phyloP scores from a whole-genome alignment of 768 basidiomycete species.

The Termitomyces sp. region DNA sequence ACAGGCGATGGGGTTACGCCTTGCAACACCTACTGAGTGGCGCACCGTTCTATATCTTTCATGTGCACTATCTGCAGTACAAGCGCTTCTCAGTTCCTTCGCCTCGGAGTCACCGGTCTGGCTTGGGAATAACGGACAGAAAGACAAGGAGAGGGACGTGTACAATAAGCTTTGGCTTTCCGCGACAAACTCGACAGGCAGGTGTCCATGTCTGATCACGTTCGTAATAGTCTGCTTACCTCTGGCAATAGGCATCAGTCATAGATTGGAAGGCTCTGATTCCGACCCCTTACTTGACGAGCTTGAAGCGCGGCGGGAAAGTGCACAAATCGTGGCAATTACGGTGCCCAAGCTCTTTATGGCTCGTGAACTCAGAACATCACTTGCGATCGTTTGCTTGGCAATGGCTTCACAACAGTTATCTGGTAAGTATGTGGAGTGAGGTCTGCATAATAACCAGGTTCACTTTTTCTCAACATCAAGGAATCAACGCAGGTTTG shows the following conservation, averaged over 20 bases:
- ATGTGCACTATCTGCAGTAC: conserved; percentile 43
- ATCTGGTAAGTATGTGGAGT: conserved; percentile 45
- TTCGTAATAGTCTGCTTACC: background rate
- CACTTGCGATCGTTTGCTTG: conserved; percentile 60
- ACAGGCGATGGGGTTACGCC: conserved; percentile 65
- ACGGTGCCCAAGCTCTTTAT: conserved; percentile 49
- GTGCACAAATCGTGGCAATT: conserved; percentile 24
- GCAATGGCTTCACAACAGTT: conserved; percentile 77
- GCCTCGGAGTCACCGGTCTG: conserved; percentile 73
- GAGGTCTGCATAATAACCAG: background rate
- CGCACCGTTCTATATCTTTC: conserved; percentile 66
- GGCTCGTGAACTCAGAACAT: conserved; percentile 48
- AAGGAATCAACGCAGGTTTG: conserved; percentile 75
- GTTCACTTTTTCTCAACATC: background rate
- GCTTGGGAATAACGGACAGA: conserved; percentile 43
- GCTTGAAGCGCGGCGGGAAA: conserved; percentile 19
- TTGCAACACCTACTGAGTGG: conserved; percentile 70
- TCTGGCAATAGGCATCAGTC: conserved; percentile 1
- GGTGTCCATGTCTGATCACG: conserved; percentile 2
- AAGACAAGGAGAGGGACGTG: conserved; percentile 43
- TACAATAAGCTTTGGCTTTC: conserved; percentile 50
- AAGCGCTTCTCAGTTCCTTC: conserved; percentile 46
- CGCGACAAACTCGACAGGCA: conserved; percentile 20
- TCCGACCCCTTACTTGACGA: conserved; percentile 39
- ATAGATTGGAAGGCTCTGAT: conserved; percentile 11